Conservation (phyloP, 2,329 filamentous ascomycete genomes). For the Rhexocercosporidium sp. region DNA sequence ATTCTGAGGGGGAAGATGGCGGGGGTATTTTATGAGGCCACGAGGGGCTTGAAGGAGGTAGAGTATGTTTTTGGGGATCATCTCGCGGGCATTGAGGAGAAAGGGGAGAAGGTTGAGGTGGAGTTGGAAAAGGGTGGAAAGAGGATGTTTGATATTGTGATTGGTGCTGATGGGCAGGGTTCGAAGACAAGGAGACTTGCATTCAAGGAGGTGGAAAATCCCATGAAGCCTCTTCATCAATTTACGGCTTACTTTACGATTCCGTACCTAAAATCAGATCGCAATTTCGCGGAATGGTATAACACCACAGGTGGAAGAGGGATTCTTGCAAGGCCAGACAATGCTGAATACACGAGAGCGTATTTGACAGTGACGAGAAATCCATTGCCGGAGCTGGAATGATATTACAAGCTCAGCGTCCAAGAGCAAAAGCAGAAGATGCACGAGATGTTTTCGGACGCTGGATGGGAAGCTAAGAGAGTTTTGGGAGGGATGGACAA, state of each 20-base stretch:
- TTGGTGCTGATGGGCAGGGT: conserved; percentile 60
- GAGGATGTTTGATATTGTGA: conserved; percentile 54
- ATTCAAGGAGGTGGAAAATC: conserved; percentile 38
- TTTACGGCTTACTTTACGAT: conserved; percentile 48
- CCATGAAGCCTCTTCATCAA: conserved; percentile 25
- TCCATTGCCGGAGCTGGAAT: neutral
- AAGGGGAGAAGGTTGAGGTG: conserved; percentile 43
- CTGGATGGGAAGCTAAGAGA: conserved; percentile 51
- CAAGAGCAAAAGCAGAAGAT: conserved; percentile 48
- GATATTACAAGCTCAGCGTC: conserved; percentile 28
- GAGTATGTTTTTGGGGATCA: conserved; percentile 45
- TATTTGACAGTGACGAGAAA: conserved; percentile 44
- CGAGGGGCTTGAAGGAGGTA: conserved; percentile 26
- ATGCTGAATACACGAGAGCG: conserved; percentile 45
- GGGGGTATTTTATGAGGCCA: conserved; percentile 47
- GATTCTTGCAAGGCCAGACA: conserved; percentile 50
- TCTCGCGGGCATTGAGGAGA: conserved; percentile 32
- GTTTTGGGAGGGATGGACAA: conserved; percentile 49
- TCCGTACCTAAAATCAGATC: conserved; percentile 41
- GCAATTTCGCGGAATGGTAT: conserved; percentile 44
- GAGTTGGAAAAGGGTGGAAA: conserved; percentile 49
- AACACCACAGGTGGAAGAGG: conserved; percentile 44
- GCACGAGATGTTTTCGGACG: conserved; percentile 52
- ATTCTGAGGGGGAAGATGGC: conserved; percentile 51
- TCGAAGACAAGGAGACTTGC: conserved; percentile 52